Evolutionary conservation across 257 asterid species (phyloP), one percentile per base, ranked within the genome.

Genomic region (Nicotiana obtusifolia): DNA sequence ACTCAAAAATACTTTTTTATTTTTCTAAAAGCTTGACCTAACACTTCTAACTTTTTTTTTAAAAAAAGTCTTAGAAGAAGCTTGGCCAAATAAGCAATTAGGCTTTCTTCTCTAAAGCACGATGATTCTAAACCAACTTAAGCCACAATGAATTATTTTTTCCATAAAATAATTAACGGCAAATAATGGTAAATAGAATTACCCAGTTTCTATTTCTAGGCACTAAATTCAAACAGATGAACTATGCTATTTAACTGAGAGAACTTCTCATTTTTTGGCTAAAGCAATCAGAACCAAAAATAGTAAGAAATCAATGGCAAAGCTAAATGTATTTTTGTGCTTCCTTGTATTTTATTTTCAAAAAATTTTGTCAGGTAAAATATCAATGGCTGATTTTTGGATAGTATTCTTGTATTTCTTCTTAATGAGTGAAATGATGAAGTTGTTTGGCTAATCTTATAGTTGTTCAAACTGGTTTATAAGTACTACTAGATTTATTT

Each of bases 401-500:
- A 53, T 53, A 53, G 20, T 53, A 16, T 5, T 53, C 16, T 20
- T n/a, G 16, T 16, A 0, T 52, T 52, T 3, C 5, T 1, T 1
- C 19, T 52, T 52, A 2, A 37, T 37, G 44, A 37, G 44, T 37
- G 9, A 7, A 0, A 6, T 1, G 6, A 37, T 1, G 44, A 37
- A 2, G 37, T 2, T 37, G 2, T 37, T 37, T 37, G 0, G 44
- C 44, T 33, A 33, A 33, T 0, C 1, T 0, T 33, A 5, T 33
- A 33, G 37, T 0, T 37, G 9, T 9, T 37, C 8, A 7, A 5
- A 35, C 1, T 35, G 5, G 1, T 0, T 35, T 35, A 35, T 1
- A 28, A 0, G 31, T 0, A 1, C 2, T 28, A 0, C 2, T 28
- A 1, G 2, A 0, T 3, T 28, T 28, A 28, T 28, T 28, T 28